Evolutionary conservation across 345 rosid species (phyloP), one percentile per base, ranked within the genome.

Genomic region (Eucalyptus globulus): DNA sequence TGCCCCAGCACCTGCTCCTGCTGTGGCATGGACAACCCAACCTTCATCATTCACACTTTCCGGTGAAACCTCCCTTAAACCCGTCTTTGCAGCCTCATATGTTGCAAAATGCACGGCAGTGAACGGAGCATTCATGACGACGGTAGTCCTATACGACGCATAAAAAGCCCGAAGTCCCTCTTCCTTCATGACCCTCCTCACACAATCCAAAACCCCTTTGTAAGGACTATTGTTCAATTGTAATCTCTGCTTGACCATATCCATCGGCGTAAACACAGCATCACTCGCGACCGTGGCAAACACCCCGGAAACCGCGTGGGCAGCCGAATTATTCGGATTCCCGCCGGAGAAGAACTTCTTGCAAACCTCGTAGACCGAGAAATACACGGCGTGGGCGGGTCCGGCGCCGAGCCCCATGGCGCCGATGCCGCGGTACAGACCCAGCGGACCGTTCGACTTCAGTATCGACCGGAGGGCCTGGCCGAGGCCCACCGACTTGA

Each of bases 371-470:
- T 98, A 98, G 5, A 98, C 92, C 5, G 99, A 97, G 93, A 98
- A 98, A 56, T 98, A 97, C 22, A 97, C 98, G 37, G 99, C 99
- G 88, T 98, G 99, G 34, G 99, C 99, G 0, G 99, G 99, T n/a
- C 99, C 99, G 7, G 99, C 99, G 7, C 99, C 99, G 15, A 98
- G 94, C 9, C 97, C 99, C 99, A 98, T 96, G 81, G 99, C 99
- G 80, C 96, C 97, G 34, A 97, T 97, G 51, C 99, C 99, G 5
- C 99, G 94, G 92, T 98, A 98, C 45, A 98, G 92, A 53, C 94
- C 97, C 8, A 94, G 54, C 11, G 95, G 95, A 8, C 99, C 99
- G 37, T 95, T 96, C 1, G 96, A 89, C 91, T 92, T 93, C 87
- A 97, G 89, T 14, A 98, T 94, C 51, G 98, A 97, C 17, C 94